Percentiles rank a stretch among this genome's conserved stretches.
Conservation (phyloP, 2,329 filamentous ascomycete species). For the Talaromyces sp. region DNA sequence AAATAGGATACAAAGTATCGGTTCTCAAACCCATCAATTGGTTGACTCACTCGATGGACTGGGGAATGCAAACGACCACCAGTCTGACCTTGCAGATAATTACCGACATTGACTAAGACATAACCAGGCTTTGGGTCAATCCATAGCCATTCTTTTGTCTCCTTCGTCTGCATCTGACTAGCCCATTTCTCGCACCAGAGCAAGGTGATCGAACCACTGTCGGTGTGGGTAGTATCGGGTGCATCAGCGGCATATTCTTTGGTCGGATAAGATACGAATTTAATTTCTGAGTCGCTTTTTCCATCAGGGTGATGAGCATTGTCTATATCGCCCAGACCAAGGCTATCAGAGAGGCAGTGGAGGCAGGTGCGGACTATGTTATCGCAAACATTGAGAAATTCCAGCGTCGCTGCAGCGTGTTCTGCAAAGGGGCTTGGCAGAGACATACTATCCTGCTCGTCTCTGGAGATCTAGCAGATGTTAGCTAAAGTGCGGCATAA, state of each 20-base stretch:
- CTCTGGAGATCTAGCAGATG: not conserved
- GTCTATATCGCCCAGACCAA: not conserved
- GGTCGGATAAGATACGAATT: not conserved
- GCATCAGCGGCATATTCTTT: conserved; percentile 1
- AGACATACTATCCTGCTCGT: not conserved
- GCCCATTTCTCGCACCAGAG: conserved; percentile 4
- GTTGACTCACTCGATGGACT: conserved; percentile 20
- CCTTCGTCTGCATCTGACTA: not conserved
- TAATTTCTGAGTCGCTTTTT: not conserved
- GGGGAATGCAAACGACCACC: not conserved
- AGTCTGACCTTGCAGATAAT: not conserved
- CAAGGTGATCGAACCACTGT: not conserved
- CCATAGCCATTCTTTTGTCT: conserved; percentile 1
- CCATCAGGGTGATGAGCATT: not conserved
- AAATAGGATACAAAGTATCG: conserved; percentile 7
- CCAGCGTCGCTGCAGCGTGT: not conserved
- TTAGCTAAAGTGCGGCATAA: not conserved
- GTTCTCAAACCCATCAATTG: not conserved
- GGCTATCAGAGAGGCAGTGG: not conserved
- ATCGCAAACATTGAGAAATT: not conserved
- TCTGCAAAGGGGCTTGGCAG: conserved; percentile 3
- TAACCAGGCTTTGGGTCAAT: not conserved
- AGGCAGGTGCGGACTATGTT: not conserved
- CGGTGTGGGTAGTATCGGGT: conserved; percentile 16
- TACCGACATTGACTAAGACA: conserved; percentile 2